Evolutionary conservation across 2,329 filamentous ascomycete genomes (phyloP), one percentile per base, ranked within the genome.

Genomic region (Scedosporium dehoogii): DNA sequence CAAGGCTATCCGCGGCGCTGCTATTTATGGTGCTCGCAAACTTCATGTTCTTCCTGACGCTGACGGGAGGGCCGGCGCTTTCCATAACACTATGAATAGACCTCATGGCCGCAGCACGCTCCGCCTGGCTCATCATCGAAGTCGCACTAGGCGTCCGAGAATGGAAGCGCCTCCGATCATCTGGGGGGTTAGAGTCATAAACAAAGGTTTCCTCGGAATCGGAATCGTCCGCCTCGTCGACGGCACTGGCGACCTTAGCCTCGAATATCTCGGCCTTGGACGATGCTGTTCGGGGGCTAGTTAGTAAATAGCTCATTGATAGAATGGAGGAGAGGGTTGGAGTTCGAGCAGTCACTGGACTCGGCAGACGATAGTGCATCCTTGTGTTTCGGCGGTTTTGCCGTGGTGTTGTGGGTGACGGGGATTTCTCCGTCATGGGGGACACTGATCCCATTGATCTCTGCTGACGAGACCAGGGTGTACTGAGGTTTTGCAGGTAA

Each of bases 171-270:
- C 85, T 84, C n/a, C 83, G 83, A 59, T 72, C 74, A 67, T 89
- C 86, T 60, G 91, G 90, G 9, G 93, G 94, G 70, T 99, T 99
- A 27, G 94, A 97, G 74, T 99, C 94, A 76, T 99, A 99, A 16
- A 99, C 94, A 74, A 97, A 99, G 0, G 94, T 97, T 75, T 97
- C 94, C 70, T 97, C 94, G 1, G 93, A 97, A 73, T 99, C 94
- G 6, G 93, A 97, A 12, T 93, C 96, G 73, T 97, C 90, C 55
- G 91, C 92, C 73, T 97, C 92, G 72, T 97, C 93, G 60, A 99
- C 92, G 7, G 93, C 93, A 73, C 88, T 97, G 59, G 93, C 93
- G 67, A 99, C 92, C 72, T 96, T 96, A 68, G 92, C 92, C 77
- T 97, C 94, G 73, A 99, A 99, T 60, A 97, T 92, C 75, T 99